A percentile compares a stretch with the other conserved stretches of the same genome.
These are phyloP conservation scores for Ophiostoma pallidulum DNA, from an alignment of 2,329 filamentous ascomycete genomes.

Conservation along the genomic window DNA sequence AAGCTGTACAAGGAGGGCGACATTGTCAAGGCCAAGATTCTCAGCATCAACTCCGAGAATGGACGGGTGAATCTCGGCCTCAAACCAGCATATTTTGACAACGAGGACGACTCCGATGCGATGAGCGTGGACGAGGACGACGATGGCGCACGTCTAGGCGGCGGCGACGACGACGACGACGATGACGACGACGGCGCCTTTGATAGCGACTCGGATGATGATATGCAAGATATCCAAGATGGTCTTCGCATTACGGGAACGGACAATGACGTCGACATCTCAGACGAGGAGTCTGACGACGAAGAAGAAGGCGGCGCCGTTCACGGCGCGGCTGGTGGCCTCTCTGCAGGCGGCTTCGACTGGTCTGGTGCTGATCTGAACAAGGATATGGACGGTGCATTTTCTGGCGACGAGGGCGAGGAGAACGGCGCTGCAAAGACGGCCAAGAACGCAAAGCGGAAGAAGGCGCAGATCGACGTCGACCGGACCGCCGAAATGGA, in stretches of 20 bases:
- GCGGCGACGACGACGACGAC: slow-evolving; percentile 34
- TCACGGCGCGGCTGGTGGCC: slow-evolving; percentile 36
- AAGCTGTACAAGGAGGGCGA: slow-evolving; percentile 88
- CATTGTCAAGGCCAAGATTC: slow-evolving; percentile 80
- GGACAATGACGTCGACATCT: slow-evolving; percentile 7
- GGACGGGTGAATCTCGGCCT: slow-evolving; percentile 80
- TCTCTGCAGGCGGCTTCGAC: slow-evolving; percentile 72
- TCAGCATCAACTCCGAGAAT: slow-evolving; percentile 66
- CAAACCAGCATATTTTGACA: slow-evolving; percentile 81
- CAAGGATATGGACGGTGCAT: slow-evolving; percentile 40
- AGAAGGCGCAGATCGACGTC: slow-evolving; percentile 70
- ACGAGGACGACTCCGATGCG: slow-evolving; percentile 35
- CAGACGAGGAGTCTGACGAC: slow-evolving; percentile 30
- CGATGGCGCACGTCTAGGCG: slow-evolving; percentile 32
- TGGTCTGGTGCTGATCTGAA: slow-evolving; percentile 69
- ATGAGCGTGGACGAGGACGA: slow-evolving; percentile 37
- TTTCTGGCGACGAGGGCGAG: slow-evolving; percentile 31
- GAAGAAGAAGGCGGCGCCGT: slow-evolving; percentile 21
- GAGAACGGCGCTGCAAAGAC: not conserved
- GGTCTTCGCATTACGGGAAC: slow-evolving; percentile 34
- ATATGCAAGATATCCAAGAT: slow-evolving; percentile 37
- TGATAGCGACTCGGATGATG: slow-evolving; percentile 39
- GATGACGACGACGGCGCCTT: slow-evolving; percentile 38
- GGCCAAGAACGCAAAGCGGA: slow-evolving; percentile 52
- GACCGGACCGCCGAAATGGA: slow-evolving; percentile 92